Conservation (phyloP, 2,329 filamentous ascomycete genomes). For the Aspergillus vadensis region DNA sequence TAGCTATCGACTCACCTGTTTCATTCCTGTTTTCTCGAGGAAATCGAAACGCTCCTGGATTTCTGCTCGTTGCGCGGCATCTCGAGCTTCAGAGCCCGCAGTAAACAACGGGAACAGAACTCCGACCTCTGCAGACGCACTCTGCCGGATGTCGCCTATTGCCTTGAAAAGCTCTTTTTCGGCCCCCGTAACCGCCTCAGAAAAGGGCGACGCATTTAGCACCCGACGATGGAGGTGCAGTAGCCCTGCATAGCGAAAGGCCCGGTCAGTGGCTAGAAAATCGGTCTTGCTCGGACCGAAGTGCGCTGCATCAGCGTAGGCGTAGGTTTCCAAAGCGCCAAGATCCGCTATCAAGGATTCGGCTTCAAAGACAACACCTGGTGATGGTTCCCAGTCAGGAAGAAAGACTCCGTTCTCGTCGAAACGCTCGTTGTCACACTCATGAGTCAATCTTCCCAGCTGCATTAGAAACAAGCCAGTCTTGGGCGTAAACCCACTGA, state of each 20-base stretch:
- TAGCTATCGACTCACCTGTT: constrained; percentile 58
- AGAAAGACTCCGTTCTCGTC: constrained; percentile 54
- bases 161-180: constrained; percentile 65
- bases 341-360: constrained; percentile 63
- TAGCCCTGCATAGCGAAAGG: constrained; percentile 77
- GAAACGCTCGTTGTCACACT: constrained; percentile 68
- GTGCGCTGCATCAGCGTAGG: constrained; percentile 44
- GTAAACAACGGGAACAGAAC: constrained; percentile 81
- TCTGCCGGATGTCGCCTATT: constrained; percentile 63
- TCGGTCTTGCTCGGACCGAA: constrained; percentile 48
- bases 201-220: constrained; percentile 60
- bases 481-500: constrained; percentile 74
- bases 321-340: constrained; percentile 53
- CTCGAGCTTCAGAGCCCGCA: constrained; percentile 72
- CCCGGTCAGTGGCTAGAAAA: constrained; percentile 69
- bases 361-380: constrained; percentile 59
- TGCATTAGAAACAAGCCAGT: constrained; percentile 71
- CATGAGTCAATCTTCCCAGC: constrained; percentile 69
- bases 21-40: constrained; percentile 74
- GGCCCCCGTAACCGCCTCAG: constrained; percentile 63
- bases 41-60: constrained; percentile 67
- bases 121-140: constrained; percentile 72
- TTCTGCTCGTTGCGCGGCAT: constrained; percentile 57
- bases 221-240: constrained; percentile 76
- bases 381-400: constrained; percentile 60